phyloP scores from a whole-genome alignment of 768 basidiomycete species.

The Phanerodontia chrysosporium region DNA sequence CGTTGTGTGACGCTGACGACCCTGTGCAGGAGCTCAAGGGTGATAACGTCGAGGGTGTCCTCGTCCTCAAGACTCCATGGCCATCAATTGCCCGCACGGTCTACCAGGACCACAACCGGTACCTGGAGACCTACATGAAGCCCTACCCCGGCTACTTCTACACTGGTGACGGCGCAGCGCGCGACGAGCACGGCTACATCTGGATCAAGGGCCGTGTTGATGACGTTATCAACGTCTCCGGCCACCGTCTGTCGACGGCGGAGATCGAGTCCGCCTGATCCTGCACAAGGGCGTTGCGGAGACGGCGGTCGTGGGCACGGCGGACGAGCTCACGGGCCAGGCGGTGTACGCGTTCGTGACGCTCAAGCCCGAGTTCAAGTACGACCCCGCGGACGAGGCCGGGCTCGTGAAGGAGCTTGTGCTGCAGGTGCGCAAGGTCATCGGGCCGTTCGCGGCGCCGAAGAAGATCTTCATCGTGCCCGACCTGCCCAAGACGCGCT shows the following conservation, averaged over 20 bases:
- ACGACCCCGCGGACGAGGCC: conserved; percentile 65
- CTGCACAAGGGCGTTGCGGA: conserved; percentile 94
- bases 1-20: not conserved
- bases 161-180: conserved; percentile 93
- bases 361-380: conserved; percentile 80
- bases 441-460: conserved; percentile 95
- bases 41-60: conserved; percentile 85
- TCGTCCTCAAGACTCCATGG: conserved; percentile 86
- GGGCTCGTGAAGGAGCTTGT: conserved; percentile 81
- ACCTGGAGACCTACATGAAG: conserved; percentile 76
- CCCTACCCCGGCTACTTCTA: conserved; percentile 91
- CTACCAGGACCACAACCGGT: conserved; percentile 87
- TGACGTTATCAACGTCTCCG: conserved; percentile 97
- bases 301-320: conserved; percentile 78
- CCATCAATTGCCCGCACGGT: conserved; percentile 93
- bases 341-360: conserved; percentile 94
- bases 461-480: conserved; percentile 84
- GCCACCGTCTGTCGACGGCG: conserved; percentile 93
- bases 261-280: conserved; percentile 98
- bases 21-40: conserved; percentile 54
- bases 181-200: conserved; percentile 93
- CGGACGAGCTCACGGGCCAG: conserved; percentile 88
- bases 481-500: conserved; percentile 92
- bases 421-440: conserved; percentile 94
- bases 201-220: conserved; percentile 99